phyloP scores from a whole-genome alignment of 305 asterid genomes.

The Fraxinus baroniana region DNA sequence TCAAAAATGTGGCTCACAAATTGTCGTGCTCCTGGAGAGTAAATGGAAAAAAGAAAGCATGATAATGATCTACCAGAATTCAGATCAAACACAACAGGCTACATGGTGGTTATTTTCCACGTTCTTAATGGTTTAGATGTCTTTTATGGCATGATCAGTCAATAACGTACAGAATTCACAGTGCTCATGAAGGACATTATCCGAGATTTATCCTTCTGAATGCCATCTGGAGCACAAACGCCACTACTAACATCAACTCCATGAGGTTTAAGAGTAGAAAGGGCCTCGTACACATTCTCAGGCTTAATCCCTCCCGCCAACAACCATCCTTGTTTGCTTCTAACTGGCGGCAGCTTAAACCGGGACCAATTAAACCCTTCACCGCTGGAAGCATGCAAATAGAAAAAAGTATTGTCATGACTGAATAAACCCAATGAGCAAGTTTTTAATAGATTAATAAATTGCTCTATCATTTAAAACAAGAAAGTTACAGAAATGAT shows the following conservation, averaged over 20 bases:
- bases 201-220: slow-evolving; percentile 64
- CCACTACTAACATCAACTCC: slow-evolving; percentile 96
- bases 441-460: not conserved
- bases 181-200: slow-evolving; percentile 68
- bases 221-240: slow-evolving; percentile 76
- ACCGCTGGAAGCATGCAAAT: slow-evolving; percentile 60
- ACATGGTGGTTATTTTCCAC: not conserved
- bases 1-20: not conserved
- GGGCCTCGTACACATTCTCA: slow-evolving; percentile 64
- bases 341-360: slow-evolving; percentile 63
- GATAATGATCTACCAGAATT: not conserved
- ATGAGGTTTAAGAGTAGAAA: slow-evolving; percentile 64
- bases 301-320: slow-evolving; percentile 89
- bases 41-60: not conserved
- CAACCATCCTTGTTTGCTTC: slow-evolving; percentile 84
- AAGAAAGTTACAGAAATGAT: not conserved
- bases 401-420: slow-evolving; percentile 1
- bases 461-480: slow-evolving; percentile 4
- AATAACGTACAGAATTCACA: slow-evolving; percentile 47
- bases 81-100: not conserved
- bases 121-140: not conserved
- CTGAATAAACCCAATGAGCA: slow-evolving; percentile 15
- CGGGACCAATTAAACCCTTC: slow-evolving; percentile 80
- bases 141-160: slow-evolving; percentile 12
- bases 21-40: not conserved